Conservation (phyloP, 1,284 basidiomycete species). For the Stereum hirsutum region DNA sequence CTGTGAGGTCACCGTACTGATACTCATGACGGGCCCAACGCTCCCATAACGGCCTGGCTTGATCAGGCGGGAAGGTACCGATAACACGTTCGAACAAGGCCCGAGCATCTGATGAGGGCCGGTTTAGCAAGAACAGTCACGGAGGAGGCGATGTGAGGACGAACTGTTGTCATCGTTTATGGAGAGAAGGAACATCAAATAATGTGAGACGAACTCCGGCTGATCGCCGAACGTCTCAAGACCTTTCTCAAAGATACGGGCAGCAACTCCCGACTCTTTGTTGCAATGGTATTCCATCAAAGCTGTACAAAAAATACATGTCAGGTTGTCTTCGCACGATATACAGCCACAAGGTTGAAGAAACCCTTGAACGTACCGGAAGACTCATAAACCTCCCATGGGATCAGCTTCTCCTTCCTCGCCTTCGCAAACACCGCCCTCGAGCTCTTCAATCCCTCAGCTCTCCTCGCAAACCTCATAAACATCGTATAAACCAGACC, state of each 20-base stretch:
- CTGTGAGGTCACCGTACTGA: slow-evolving; percentile 88
- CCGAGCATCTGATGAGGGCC: slow-evolving; percentile 65
- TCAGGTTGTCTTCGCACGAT: slow-evolving; percentile 3
- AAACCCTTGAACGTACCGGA: slow-evolving; percentile 47
- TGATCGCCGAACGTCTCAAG: slow-evolving; percentile 80
- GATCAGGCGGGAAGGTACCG: slow-evolving; percentile 69
- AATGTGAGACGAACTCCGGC: slow-evolving; percentile 79
- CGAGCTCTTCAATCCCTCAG: slow-evolving; percentile 76
- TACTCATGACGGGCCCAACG: slow-evolving; percentile 95
- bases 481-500: slow-evolving; percentile 76
- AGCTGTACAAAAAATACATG: slow-evolving; percentile 35
- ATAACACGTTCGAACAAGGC: slow-evolving; percentile 92
- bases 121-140: not conserved
- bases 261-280: slow-evolving; percentile 79
- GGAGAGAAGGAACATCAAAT: slow-evolving; percentile 88
- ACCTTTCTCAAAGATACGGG: slow-evolving; percentile 93
- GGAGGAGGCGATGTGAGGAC: slow-evolving; percentile 21
- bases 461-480: slow-evolving; percentile 86
- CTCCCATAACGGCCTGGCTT: slow-evolving; percentile 87
- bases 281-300: slow-evolving; percentile 95
- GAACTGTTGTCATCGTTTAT: slow-evolving; percentile 94
- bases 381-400: slow-evolving; percentile 94
- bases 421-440: slow-evolving; percentile 80
- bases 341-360: not conserved
- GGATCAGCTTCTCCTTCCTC: slow-evolving; percentile 75